These are phyloP conservation scores for Mycosarcoma mackinlayi DNA, from an alignment of 1,284 basidiomycete species.

Conservation along the genomic window DNA sequence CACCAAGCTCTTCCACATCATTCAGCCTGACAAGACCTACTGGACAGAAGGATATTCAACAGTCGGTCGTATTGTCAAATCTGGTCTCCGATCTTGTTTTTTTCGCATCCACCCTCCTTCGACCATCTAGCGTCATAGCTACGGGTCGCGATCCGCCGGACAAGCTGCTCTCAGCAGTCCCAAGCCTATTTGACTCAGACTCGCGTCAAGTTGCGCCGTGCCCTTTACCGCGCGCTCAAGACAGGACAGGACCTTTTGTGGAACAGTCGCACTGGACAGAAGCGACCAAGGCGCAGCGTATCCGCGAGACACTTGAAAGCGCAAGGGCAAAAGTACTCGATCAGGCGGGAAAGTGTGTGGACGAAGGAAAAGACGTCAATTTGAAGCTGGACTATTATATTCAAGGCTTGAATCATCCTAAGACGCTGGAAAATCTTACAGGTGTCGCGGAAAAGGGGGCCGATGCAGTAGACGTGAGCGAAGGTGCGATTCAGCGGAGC, in stretches of 20 bases:
- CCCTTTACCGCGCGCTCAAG: conserved; percentile 77
- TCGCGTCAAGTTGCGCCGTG: conserved; percentile 79
- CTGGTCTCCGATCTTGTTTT: conserved; percentile 83
- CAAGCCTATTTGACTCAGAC: conserved; percentile 81
- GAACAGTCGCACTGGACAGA: conserved; percentile 22
- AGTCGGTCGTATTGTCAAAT: conserved; percentile 86
- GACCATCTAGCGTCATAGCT: conserved; percentile 78
- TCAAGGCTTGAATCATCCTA: conserved; percentile 86
- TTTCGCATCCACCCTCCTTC: conserved; percentile 79
- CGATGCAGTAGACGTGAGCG: conserved; percentile 57
- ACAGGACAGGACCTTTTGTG: conserved; percentile 71
- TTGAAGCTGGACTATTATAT: conserved; percentile 84
- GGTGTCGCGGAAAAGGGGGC: conserved; percentile 68
- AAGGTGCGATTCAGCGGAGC: conserved; percentile 84
- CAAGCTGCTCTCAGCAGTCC: conserved; percentile 87
- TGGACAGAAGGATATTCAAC: conserved; percentile 99
- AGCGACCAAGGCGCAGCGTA: conserved; percentile 24
- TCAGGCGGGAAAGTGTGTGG: conserved; percentile 14
- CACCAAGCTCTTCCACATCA: conserved; percentile 90
- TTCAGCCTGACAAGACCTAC: conserved; percentile 91
- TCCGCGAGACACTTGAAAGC: conserved; percentile 42
- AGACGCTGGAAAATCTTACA: conserved; percentile 73
- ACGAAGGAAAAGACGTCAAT: conserved; percentile 54
- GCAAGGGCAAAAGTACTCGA: conserved; percentile 39
- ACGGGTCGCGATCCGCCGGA: conserved; percentile 77